A percentile compares a stretch with the other conserved stretches of the same genome.
These are phyloP conservation scores for Hamamelis virginiana DNA, from an alignment of 164 flowering plant genomes.

Conservation along the genomic window DNA sequence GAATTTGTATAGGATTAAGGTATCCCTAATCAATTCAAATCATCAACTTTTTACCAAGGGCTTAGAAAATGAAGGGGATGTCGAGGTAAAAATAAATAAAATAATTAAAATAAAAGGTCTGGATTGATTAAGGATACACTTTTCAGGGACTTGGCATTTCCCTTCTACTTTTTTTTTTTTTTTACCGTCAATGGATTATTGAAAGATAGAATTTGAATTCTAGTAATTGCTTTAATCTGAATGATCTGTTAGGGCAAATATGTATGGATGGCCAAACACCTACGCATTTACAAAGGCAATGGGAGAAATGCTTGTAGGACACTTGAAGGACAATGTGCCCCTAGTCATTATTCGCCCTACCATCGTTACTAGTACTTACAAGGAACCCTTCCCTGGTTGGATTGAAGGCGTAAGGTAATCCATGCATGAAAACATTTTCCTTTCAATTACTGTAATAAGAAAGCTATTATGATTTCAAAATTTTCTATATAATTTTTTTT, in stretches of 20 bases:
- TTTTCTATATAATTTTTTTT: background rate
- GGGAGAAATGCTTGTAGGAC: slow-evolving; percentile 49
- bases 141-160: too few species aligned
- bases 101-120: too few species aligned
- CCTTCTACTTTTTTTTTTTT: too few species aligned
- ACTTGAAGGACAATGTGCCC: slow-evolving; percentile 31
- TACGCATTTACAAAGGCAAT: slow-evolving; percentile 55
- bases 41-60: too few species aligned
- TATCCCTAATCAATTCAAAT: too few species aligned
- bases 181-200: too few species aligned
- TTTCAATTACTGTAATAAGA: background rate
- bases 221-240: background rate
- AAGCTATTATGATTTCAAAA: background rate
- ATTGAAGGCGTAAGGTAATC: slow-evolving; percentile 50
- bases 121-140: too few species aligned
- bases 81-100: too few species aligned
- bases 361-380: slow-evolving; percentile 48
- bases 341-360: slow-evolving; percentile 51
- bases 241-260: slow-evolving; percentile 27
- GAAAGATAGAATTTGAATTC: too few species aligned
- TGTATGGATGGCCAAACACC: slow-evolving; percentile 53
- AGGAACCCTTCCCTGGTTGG: slow-evolving; percentile 69
- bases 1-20: too few species aligned
- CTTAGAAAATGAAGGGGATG: too few species aligned
- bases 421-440: background rate